Percentiles rank a stretch among this genome's conserved stretches.
phyloP scores from a whole-genome alignment of 176 grass and related monocot species.

The Ensete ventricosum region DNA sequence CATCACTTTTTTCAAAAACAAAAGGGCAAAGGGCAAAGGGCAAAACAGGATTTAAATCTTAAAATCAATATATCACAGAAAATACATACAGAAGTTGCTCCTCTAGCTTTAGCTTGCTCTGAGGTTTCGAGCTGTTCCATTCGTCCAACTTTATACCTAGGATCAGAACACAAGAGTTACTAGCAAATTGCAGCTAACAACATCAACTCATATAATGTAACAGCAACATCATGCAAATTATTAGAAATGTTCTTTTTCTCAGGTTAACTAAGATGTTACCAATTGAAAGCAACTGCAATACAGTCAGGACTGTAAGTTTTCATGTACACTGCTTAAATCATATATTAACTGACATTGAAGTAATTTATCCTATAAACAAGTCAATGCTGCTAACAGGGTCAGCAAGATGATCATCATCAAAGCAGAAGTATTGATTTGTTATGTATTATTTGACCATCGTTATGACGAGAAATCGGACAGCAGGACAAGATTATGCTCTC shows the following conservation, averaged over 20 bases:
- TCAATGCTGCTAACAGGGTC: neutral
- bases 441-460: constrained; percentile 7
- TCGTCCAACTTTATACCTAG: constrained; percentile 95
- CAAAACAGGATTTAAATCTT: neutral
- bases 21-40: neutral
- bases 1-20: neutral
- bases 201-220: constrained; percentile 4
- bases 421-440: neutral
- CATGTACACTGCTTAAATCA: neutral
- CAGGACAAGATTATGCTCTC: constrained; percentile 21
- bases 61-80: constrained; percentile 3
- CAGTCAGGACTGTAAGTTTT: too few species aligned
- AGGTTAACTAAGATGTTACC: too few species aligned
- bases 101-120: constrained; percentile 71
- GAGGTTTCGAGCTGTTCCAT: constrained; percentile 91
- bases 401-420: neutral
- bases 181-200: neutral
- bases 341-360: neutral
- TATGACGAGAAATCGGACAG: constrained; percentile 15
- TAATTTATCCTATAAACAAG: neutral
- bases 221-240: neutral
- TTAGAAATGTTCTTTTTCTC: too few species aligned
- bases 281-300: too few species aligned
- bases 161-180: constrained; percentile 25
- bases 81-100: constrained; percentile 67